Conservation (phyloP, 2,329 filamentous ascomycete genomes). For the Paramyrothecium roridum region DNA sequence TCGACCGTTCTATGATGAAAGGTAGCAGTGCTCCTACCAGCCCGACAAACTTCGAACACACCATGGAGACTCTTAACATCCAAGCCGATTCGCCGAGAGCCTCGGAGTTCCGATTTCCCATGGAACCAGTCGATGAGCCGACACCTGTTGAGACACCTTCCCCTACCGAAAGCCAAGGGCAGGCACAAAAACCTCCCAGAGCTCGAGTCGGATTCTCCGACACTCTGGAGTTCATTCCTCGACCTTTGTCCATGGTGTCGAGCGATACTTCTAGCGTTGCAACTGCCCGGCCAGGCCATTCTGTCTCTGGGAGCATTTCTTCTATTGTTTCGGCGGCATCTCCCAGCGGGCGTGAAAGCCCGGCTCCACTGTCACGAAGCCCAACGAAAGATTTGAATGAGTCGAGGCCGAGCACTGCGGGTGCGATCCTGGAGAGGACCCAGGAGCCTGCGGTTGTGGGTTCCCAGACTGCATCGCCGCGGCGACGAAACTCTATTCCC, state of each 20-base stretch:
- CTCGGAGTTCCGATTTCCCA: neutral
- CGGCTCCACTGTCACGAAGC: conserved; percentile 32
- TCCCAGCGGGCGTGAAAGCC: conserved; percentile 36
- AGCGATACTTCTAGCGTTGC: conserved; percentile 78
- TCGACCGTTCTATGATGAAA: conserved; percentile 46
- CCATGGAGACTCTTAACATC: conserved; percentile 17
- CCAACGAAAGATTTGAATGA: conserved; percentile 40
- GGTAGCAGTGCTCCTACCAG: conserved; percentile 65
- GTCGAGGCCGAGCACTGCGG: conserved; percentile 66
- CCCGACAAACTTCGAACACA: conserved; percentile 43
- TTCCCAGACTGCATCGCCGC: conserved; percentile 29
- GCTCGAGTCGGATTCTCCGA: conserved; percentile 81
- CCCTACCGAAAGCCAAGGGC: neutral
- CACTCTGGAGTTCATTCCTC: conserved; percentile 76
- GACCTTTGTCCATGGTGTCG: conserved; percentile 79
- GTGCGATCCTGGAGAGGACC: conserved; percentile 60
- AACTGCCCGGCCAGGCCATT: conserved; percentile 68
- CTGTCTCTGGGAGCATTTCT: conserved; percentile 74
- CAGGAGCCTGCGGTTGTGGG: conserved; percentile 13
- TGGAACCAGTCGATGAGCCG: conserved; percentile 2
- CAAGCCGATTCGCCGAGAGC: neutral
- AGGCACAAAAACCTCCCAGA: conserved; percentile 33
- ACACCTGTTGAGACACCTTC: conserved; percentile 1
- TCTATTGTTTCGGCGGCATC: conserved; percentile 65
- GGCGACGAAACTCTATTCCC: conserved; percentile 59